These are phyloP conservation scores for Pinus albicaulis DNA, from an alignment of 75 land plant genomes.

Conservation along the genomic window DNA sequence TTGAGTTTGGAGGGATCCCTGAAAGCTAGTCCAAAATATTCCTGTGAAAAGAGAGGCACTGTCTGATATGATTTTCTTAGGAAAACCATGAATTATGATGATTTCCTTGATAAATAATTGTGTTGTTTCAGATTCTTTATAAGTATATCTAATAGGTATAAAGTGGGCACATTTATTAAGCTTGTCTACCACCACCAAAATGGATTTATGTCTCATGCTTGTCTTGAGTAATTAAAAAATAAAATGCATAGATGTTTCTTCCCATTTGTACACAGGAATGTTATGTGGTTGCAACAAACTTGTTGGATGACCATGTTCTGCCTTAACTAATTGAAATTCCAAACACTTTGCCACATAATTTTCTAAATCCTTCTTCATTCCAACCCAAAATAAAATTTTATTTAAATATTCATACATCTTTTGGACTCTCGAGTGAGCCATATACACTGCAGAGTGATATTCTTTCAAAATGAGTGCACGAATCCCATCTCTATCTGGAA, in stretches of 20 bases:
- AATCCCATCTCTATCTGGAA: too few relatives aligned
- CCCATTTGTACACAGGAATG: background rate
- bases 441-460: too few relatives aligned
- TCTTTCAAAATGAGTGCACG: too few relatives aligned
- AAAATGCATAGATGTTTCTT: background rate
- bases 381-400: too few relatives aligned
- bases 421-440: too few relatives aligned
- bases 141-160: background rate
- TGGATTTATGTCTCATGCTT: background rate
- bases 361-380: background rate
- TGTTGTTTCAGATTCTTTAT: background rate
- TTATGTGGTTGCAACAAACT: background rate
- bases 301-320: background rate
- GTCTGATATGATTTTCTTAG: background rate
- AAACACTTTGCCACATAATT: background rate
- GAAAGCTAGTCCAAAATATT: too few relatives aligned
- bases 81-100: background rate
- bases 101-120: background rate
- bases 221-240: background rate
- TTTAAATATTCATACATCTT: too few relatives aligned
- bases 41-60: too few relatives aligned
- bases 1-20: background rate
- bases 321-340: background rate
- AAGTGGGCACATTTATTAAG: background rate
- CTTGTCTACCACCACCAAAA: background rate